phyloP scores from a whole-genome alignment of 1,284 basidiomycete genomes.

The Cryptococcus amylolentus region DNA sequence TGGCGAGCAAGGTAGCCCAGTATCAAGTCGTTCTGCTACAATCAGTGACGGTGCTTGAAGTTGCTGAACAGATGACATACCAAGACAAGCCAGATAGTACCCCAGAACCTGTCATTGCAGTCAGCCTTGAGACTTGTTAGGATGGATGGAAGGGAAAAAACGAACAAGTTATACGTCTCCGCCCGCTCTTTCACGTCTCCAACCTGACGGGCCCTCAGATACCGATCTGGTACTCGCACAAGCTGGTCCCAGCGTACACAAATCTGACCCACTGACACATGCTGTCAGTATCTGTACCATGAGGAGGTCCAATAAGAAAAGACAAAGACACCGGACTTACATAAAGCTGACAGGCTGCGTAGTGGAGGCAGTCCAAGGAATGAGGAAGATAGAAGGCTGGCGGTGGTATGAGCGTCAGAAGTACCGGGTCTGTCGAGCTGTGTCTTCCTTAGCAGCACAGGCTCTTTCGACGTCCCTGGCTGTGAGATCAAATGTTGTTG shows the following conservation, averaged over 20 bases:
- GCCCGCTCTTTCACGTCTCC: constrained; percentile 24
- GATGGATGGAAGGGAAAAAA: neutral
- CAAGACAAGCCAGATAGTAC: constrained; percentile 81
- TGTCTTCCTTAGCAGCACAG: neutral
- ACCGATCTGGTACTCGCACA: constrained; percentile 9
- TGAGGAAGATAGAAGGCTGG: neutral
- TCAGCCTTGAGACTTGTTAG: neutral
- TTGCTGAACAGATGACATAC: constrained; percentile 19
- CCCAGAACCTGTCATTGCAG: constrained; percentile 66
- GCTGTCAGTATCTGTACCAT: too few species aligned
- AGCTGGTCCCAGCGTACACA: constrained; percentile 20
- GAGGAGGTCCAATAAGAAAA: neutral
- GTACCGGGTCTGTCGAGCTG: neutral
- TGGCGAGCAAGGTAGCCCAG: constrained; percentile 27
- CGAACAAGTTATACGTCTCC: constrained; percentile 48
- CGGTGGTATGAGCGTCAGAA: neutral
- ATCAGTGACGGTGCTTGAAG: neutral
- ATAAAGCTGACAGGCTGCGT: constrained; percentile 1
- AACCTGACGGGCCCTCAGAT: constrained; percentile 13
- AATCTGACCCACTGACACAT: constrained; percentile 22
- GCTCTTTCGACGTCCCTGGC: neutral
- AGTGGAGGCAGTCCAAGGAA: neutral
- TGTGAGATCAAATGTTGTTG: too few species aligned
- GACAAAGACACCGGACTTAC: constrained; percentile 1
- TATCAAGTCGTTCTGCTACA: constrained; percentile 61